phyloP scores from a whole-genome alignment of 306 rosid genomes.

The Vigna radiata region DNA sequence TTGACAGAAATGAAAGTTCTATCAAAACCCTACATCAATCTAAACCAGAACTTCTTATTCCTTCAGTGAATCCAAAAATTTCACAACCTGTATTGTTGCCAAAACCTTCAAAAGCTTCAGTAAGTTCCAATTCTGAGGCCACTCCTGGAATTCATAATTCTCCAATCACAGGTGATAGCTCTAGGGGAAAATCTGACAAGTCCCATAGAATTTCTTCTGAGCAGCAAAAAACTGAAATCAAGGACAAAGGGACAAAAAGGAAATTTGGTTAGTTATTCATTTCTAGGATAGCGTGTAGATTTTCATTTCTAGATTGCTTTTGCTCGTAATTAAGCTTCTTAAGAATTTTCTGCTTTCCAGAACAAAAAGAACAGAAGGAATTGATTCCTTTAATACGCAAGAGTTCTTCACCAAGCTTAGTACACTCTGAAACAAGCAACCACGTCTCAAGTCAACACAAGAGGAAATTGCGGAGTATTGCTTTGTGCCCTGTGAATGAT shows the following conservation, averaged over 20 bases:
- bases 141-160: constrained; percentile 49
- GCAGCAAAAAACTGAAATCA: constrained; percentile 53
- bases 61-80: constrained; percentile 61
- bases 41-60: constrained; percentile 77
- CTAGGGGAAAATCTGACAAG: constrained; percentile 57
- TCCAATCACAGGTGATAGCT: constrained; percentile 41
- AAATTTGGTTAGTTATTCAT: constrained; percentile 66
- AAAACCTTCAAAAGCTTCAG: constrained; percentile 52
- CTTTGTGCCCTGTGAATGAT: constrained; percentile 82
- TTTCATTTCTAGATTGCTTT: constrained; percentile 18
- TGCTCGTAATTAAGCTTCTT: constrained; percentile 37
- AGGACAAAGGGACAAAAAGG: constrained; percentile 76
- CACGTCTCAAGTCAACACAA: constrained; percentile 91
- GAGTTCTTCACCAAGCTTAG: constrained; percentile 55
- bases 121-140: constrained; percentile 50
- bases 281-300: constrained; percentile 23
- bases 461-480: constrained; percentile 87
- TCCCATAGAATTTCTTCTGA: constrained; percentile 50
- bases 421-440: constrained; percentile 63
- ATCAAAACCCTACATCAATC: constrained; percentile 49
- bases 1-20: constrained; percentile 50
- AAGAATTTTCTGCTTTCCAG: constrained; percentile 54
- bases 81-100: constrained; percentile 50
- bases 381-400: constrained; percentile 69
- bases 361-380: constrained; percentile 81